phyloP scores from a whole-genome alignment of 192 early-diverging fungal species.

The Spizellomyces punctatus region DNA sequence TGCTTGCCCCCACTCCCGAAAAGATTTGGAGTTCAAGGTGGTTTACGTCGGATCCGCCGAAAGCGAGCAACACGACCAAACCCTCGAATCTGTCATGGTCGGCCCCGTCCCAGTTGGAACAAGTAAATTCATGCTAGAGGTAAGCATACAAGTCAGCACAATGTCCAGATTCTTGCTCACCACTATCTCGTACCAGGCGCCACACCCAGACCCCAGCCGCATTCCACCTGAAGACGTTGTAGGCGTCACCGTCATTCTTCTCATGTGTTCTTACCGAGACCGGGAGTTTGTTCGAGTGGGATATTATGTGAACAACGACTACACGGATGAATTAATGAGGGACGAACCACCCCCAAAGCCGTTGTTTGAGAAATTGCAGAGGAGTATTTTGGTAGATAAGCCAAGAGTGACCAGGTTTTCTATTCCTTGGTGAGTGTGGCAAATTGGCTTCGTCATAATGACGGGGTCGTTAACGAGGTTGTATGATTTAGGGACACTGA shows the following conservation, averaged over 20 bases:
- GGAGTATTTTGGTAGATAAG: constrained; percentile 90
- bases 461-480: background rate
- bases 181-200: constrained; percentile 38
- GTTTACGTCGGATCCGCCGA: constrained; percentile 89
- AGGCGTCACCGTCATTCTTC: constrained; percentile 88
- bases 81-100: constrained; percentile 91
- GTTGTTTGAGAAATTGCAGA: constrained; percentile 72
- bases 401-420: constrained; percentile 85
- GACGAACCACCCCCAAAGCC: constrained; percentile 72
- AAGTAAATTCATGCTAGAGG: constrained; percentile 92
- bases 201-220: constrained; percentile 62
- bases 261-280: constrained; percentile 86
- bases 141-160: constrained; percentile 34
- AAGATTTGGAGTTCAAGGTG: constrained; percentile 96
- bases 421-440: constrained; percentile 52
- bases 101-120: constrained; percentile 95
- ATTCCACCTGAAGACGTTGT: constrained; percentile 82
- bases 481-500: constrained; percentile 6
- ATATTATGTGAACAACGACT: constrained; percentile 98
- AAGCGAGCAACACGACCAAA: constrained; percentile 83
- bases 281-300: constrained; percentile 96
- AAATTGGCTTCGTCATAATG: background rate
- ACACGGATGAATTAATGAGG: constrained; percentile 77
- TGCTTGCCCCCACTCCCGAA: too few species aligned
- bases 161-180: background rate